A percentile compares a stretch with the other conserved stretches of the same genome.
Evolutionary conservation across 1,139 yeast genomes (phyloP).

Genomic region (Hyphopichia fennica): DNA sequence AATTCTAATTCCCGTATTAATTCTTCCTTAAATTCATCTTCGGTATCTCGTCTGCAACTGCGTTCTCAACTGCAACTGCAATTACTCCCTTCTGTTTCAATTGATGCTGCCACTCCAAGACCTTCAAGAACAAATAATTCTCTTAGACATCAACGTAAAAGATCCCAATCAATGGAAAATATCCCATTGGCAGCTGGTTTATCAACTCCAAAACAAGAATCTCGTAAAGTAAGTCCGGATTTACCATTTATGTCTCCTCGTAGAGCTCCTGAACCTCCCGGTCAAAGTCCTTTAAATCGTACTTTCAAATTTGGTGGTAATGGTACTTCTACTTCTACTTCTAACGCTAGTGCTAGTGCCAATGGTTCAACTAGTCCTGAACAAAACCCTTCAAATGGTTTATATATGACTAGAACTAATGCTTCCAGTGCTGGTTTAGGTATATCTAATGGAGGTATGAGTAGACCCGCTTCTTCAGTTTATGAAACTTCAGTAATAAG

Average conservation of each 20-base stretch:
- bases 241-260: slow-evolving; percentile 55
- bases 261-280: slow-evolving; percentile 62
- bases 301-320: slow-evolving; percentile 24
- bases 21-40: not conserved
- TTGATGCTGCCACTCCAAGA: slow-evolving; percentile 3
- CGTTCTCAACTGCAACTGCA: slow-evolving; percentile 5
- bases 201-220: slow-evolving; percentile 8
- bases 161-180: slow-evolving; percentile 50
- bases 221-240: slow-evolving; percentile 9
- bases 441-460: slow-evolving; percentile 10
- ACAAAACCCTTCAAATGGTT: slow-evolving; percentile 2
- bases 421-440: slow-evolving; percentile 22
- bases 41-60: not conserved
- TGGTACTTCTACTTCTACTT: slow-evolving; percentile 6
- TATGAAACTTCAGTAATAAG: slow-evolving; percentile 36
- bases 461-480: slow-evolving; percentile 46
- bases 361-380: not conserved
- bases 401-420: slow-evolving; percentile 27
- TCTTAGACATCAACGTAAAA: slow-evolving; percentile 15
- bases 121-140: slow-evolving; percentile 1
- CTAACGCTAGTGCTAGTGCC: not conserved
- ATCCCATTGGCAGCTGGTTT: slow-evolving; percentile 14
- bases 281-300: slow-evolving; percentile 23
- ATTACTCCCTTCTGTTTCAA: slow-evolving; percentile 15
- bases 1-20: not conserved